A percentile compares a stretch with the other conserved stretches of the same genome.
Conservation (phyloP, 768 basidiomycete genomes). For the Pulveroboletus sp. region DNA sequence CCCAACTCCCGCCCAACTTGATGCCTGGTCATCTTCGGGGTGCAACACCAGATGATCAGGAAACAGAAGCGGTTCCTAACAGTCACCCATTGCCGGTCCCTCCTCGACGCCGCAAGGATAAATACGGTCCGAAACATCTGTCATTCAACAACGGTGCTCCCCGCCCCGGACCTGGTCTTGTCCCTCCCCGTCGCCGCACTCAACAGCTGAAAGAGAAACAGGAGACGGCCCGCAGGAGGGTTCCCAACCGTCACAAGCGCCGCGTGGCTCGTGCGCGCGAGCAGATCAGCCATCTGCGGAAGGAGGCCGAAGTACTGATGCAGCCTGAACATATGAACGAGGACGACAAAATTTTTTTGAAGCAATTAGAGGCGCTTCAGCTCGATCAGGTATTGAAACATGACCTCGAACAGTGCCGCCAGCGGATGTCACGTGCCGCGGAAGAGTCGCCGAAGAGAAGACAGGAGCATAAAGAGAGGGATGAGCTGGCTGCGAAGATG, state of each 20-base stretch:
- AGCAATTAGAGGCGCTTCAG: slow-evolving; percentile 17
- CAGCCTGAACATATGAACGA: slow-evolving; percentile 6
- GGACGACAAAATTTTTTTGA: slow-evolving; percentile 24
- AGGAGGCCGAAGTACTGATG: slow-evolving; percentile 20
- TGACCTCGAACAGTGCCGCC: slow-evolving; percentile 19
- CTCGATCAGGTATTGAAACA: slow-evolving; percentile 10
- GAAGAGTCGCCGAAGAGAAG: slow-evolving; percentile 7
- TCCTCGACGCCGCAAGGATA: slow-evolving; percentile 7
- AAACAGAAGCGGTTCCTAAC: not conserved
- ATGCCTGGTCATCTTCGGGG: not conserved
- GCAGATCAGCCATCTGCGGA: slow-evolving; percentile 1
- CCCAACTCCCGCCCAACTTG: not conserved
- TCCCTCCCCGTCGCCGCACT: slow-evolving; percentile 2
- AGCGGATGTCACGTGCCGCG: slow-evolving; percentile 22
- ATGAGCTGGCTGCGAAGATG: slow-evolving; percentile 18
- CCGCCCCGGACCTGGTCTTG: not conserved
- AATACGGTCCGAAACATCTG: slow-evolving; percentile 15
- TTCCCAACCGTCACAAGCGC: not conserved
- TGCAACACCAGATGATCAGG: not conserved
- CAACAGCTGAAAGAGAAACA: slow-evolving; percentile 10
- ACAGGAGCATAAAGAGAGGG: slow-evolving; percentile 15
- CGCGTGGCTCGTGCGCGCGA: not conserved
- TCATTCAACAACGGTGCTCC: slow-evolving; percentile 3
- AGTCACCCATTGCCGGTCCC: not conserved
- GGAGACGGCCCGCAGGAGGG: not conserved